Evolutionary conservation across 345 rosid genomes (phyloP).

Genomic region (Eucalyptus globulus): DNA sequence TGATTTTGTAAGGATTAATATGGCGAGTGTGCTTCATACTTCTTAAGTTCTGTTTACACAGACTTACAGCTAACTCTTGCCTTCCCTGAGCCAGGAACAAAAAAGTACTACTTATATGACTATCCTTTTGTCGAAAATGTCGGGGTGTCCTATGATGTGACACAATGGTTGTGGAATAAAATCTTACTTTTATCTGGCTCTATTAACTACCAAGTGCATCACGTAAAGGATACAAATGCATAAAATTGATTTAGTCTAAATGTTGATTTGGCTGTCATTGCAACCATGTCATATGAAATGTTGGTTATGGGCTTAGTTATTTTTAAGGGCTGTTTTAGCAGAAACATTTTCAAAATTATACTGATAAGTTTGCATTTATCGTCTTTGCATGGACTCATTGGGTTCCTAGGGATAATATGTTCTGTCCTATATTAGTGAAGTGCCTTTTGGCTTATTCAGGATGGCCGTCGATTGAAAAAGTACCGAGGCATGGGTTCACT

Average conservation of each 20-base stretch:
- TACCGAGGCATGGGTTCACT: slow-evolving; percentile 98
- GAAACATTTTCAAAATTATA: not conserved
- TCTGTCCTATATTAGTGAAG: not conserved
- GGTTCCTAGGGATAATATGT: not conserved
- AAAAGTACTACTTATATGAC: not conserved
- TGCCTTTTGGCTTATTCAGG: slow-evolving; percentile 16
- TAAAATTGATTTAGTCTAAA: not conserved
- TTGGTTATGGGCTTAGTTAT: not conserved
- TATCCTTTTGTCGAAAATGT: not conserved
- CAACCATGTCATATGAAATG: not conserved
- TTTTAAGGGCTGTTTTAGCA: not conserved
- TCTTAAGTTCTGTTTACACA: not conserved
- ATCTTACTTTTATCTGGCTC: not conserved
- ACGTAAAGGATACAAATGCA: not conserved
- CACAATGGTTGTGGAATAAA: not conserved
- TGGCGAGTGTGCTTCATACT: not conserved
- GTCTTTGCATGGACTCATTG: not conserved
- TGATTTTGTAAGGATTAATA: not conserved
- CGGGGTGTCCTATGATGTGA: not conserved
- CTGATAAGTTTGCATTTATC: not conserved
- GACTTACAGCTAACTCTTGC: not conserved
- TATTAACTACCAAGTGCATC: not conserved
- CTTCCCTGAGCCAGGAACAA: not conserved
- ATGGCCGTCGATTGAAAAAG: slow-evolving; percentile 54
- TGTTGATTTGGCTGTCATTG: not conserved